Percentiles rank a stretch among this genome's conserved stretches.
Evolutionary conservation across 495 filamentous ascomycete species (phyloP).

Genomic region (Podospora fimiseda): DNA sequence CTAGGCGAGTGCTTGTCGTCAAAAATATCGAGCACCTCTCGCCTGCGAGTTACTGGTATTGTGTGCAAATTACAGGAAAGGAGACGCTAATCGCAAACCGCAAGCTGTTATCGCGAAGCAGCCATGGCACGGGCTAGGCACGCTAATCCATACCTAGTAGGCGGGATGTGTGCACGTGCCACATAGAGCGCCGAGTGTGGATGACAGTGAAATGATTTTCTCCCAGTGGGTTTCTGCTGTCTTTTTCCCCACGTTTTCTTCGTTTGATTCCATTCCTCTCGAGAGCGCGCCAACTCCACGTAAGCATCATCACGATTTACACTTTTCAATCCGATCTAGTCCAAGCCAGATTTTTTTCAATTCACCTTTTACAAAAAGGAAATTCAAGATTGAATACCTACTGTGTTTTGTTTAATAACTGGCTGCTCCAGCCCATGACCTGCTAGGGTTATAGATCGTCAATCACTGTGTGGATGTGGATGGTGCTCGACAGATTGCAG

Average conservation of each 20-base stretch:
- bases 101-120: slow-evolving; percentile 19
- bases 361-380: too few relatives aligned
- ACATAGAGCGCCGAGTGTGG: neutral
- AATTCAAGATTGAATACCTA: neutral
- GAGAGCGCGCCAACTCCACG: too few relatives aligned
- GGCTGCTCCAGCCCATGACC: neutral
- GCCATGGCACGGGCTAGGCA: neutral
- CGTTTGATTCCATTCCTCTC: neutral
- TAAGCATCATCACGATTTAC: too few relatives aligned
- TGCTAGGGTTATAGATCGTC: neutral
- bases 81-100: slow-evolving; percentile 14
- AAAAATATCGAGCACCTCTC: too few relatives aligned
- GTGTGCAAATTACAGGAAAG: neutral
- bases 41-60: neutral
- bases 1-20: too few relatives aligned
- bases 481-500: neutral
- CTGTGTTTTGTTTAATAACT: neutral
- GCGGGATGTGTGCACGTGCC: slow-evolving; percentile 8
- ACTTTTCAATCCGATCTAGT: too few relatives aligned
- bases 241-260: slow-evolving; percentile 1
- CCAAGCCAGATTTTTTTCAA: too few relatives aligned
- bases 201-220: too few relatives aligned
- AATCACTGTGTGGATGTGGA: neutral
- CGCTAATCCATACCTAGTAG: slow-evolving; percentile 10
- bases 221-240: too few relatives aligned